These are phyloP conservation scores for Botryotinia convoluta DNA, from an alignment of 2,329 filamentous ascomycete genomes.

Conservation along the genomic window DNA sequence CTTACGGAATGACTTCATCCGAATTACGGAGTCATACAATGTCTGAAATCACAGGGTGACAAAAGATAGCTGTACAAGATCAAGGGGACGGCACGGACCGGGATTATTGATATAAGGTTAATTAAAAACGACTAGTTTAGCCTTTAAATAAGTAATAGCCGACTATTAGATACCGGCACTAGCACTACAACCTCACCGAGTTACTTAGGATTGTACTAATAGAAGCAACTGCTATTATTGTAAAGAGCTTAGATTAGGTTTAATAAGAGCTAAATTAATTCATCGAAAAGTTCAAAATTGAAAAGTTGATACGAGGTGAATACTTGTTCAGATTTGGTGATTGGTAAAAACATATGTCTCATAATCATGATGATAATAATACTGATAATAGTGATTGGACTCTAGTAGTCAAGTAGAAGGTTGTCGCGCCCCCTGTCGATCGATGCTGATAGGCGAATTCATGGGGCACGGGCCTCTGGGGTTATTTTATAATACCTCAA, in stretches of 20 bases:
- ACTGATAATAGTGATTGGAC: neutral
- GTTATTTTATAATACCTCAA: neutral
- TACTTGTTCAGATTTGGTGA: neutral
- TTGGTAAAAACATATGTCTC: neutral
- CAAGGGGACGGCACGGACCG: neutral
- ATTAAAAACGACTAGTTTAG: neutral
- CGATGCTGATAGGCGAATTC: neutral
- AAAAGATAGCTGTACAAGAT: neutral
- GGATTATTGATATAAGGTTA: neutral
- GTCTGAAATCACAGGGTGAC: neutral
- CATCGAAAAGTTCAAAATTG: neutral
- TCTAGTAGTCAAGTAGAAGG: neutral
- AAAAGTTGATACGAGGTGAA: neutral
- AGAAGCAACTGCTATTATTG: neutral
- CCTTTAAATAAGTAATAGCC: neutral
- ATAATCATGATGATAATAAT: neutral
- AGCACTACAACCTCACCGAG: neutral
- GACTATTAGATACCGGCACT: neutral
- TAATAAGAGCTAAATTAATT: neutral
- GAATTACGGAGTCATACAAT: neutral
- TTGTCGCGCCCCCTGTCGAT: neutral
- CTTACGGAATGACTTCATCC: neutral
- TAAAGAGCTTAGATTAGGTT: neutral
- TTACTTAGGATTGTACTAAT: neutral
- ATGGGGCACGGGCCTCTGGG: neutral